Conservation (phyloP, 306 rosid species). For the Pterocarpus santalinus region DNA sequence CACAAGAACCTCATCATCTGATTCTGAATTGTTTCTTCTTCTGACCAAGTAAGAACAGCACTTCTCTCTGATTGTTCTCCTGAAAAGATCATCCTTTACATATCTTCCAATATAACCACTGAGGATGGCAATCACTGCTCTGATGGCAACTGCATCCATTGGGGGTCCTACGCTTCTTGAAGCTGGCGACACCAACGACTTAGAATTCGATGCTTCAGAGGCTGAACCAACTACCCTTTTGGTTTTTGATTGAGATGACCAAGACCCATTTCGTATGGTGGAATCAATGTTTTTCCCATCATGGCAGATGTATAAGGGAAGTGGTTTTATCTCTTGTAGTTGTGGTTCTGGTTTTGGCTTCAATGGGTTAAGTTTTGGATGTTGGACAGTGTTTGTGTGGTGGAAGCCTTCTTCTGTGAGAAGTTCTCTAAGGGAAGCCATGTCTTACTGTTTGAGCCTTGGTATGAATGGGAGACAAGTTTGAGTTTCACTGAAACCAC, state of each 20-base stretch:
- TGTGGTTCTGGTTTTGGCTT: slow-evolving; percentile 24
- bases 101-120: slow-evolving; percentile 74
- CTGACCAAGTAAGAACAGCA: slow-evolving; percentile 64
- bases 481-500: slow-evolving; percentile 51
- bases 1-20: slow-evolving; percentile 49
- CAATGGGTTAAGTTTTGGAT: slow-evolving; percentile 31
- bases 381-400: slow-evolving; percentile 18
- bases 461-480: slow-evolving; percentile 39
- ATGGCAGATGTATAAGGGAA: slow-evolving; percentile 63
- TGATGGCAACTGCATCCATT: slow-evolving; percentile 68
- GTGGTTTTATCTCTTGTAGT: slow-evolving; percentile 38
- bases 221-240: slow-evolving; percentile 51
- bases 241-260: slow-evolving; percentile 50
- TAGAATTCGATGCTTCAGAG: slow-evolving; percentile 54
- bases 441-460: slow-evolving; percentile 9
- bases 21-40: slow-evolving; percentile 48
- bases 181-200: slow-evolving; percentile 48
- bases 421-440: slow-evolving; percentile 73
- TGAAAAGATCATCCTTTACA: slow-evolving; percentile 61
- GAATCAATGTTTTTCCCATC: slow-evolving; percentile 46
- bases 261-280: slow-evolving; percentile 47
- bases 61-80: slow-evolving; percentile 58
- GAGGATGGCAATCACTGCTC: slow-evolving; percentile 73
- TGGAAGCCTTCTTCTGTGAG: slow-evolving; percentile 70
- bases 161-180: slow-evolving; percentile 59